Percentiles rank a stretch among this genome's conserved stretches.
These are phyloP conservation scores for Tulasnella sp. DNA, from an alignment of 768 basidiomycete species.

Conservation along the genomic window DNA sequence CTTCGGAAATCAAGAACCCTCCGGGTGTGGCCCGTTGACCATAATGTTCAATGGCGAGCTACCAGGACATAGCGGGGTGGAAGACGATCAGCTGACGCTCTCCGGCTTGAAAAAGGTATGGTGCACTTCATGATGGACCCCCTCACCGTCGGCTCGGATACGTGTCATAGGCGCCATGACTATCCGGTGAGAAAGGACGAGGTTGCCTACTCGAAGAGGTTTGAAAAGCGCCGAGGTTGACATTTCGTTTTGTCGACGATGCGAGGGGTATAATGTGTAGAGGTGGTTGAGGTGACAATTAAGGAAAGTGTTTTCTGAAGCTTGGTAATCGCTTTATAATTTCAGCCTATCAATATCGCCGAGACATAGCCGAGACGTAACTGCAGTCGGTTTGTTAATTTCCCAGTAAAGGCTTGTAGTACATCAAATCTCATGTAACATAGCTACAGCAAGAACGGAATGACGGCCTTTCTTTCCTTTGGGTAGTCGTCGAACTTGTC, in stretches of 20 bases:
- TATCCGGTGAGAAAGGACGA: constrained; percentile 34
- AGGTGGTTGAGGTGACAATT: not conserved
- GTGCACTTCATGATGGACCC: constrained; percentile 14
- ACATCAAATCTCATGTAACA: no score
- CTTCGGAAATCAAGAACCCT: constrained; percentile 45
- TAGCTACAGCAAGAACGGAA: constrained; percentile 61
- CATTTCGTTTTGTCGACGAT: not conserved
- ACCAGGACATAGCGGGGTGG: not conserved
- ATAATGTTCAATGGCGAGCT: constrained; percentile 11
- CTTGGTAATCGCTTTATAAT: not conserved
- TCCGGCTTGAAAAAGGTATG: not conserved
- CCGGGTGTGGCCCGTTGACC: constrained; percentile 29
- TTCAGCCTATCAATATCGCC: not conserved
- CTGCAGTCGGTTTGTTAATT: no score
- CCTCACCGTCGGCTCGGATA: constrained; percentile 25
- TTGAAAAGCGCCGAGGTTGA: constrained; percentile 21
- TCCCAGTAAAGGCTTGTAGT: no score
- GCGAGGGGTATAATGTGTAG: not conserved
- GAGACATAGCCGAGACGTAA: not conserved
- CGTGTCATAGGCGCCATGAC: constrained; percentile 46
- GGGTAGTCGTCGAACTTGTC: constrained; percentile 70
- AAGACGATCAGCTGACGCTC: no score
- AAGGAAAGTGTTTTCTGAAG: not conserved
- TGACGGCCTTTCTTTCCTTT: constrained; percentile 55
- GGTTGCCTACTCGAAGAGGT: constrained; percentile 24